phyloP scores from a whole-genome alignment of 1,284 basidiomycete species.

The Leccinum variabile region DNA sequence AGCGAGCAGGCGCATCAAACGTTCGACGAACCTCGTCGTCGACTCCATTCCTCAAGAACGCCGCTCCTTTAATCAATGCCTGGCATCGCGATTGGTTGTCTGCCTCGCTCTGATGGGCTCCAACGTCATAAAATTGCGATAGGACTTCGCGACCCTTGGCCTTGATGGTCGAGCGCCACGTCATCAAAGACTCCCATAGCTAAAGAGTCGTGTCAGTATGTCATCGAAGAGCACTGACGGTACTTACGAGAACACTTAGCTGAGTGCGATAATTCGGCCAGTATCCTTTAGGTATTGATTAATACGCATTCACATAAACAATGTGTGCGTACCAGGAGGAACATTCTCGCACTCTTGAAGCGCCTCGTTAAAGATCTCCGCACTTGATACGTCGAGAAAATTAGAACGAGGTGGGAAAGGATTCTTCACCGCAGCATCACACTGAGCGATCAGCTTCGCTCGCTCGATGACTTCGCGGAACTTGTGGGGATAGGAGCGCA shows the following conservation, averaged over 20 bases:
- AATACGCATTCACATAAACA: not conserved
- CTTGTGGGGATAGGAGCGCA: not conserved
- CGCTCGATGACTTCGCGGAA: not conserved
- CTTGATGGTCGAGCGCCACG: not conserved
- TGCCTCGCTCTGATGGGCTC: not conserved
- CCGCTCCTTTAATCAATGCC: not conserved
- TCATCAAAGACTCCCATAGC: not conserved
- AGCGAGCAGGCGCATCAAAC: not conserved
- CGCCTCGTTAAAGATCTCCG: not conserved
- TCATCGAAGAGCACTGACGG: not conserved
- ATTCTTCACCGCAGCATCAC: not conserved
- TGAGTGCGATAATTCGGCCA: not conserved
- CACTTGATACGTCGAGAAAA: not conserved
- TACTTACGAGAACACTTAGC: not conserved
- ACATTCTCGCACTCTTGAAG: not conserved
- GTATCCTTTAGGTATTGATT: not conserved
- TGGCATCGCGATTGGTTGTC: not conserved
- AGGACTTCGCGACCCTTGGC: not conserved
- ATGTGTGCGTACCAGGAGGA: not conserved
- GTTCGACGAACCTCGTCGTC: not conserved
- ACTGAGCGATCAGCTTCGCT: not conserved
- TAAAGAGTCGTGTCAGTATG: not conserved
- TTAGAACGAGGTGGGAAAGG: not conserved
- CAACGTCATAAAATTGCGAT: not conserved
- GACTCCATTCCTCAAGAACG: not conserved